A percentile compares a stretch with the other conserved stretches of the same genome.
Conservation (phyloP, 495 filamentous ascomycete genomes). For the Penicillium roqueforti region DNA sequence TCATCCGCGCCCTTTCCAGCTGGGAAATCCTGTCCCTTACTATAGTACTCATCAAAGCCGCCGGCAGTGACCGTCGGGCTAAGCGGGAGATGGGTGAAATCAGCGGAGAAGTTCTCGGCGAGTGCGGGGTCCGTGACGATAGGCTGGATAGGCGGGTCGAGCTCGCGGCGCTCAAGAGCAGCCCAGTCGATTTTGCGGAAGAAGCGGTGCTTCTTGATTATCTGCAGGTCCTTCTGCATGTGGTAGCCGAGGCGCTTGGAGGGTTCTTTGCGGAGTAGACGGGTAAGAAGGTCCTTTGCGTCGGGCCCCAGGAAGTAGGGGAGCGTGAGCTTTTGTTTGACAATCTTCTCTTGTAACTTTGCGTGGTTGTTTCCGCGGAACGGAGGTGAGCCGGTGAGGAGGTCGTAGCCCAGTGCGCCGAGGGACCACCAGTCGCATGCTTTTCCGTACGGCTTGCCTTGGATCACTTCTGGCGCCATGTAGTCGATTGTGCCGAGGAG, state of each 20-base stretch:
- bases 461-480: slow-evolving; percentile 95
- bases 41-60: slow-evolving; percentile 34
- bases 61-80: slow-evolving; percentile 58
- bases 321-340: slow-evolving; percentile 79
- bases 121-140: slow-evolving; percentile 91
- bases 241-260: slow-evolving; percentile 79
- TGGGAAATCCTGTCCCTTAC: slow-evolving; percentile 24
- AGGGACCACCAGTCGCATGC: slow-evolving; percentile 99
- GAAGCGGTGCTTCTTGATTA: slow-evolving; percentile 90
- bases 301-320: slow-evolving; percentile 87
- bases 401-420: slow-evolving; percentile 84
- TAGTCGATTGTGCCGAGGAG: slow-evolving; percentile 89
- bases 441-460: slow-evolving; percentile 76
- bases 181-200: slow-evolving; percentile 96
- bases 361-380: slow-evolving; percentile 86
- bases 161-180: slow-evolving; percentile 68
- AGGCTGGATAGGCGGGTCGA: slow-evolving; percentile 83
- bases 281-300: slow-evolving; percentile 86
- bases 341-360: slow-evolving; percentile 89
- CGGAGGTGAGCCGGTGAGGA: slow-evolving; percentile 84
- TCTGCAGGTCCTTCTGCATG: slow-evolving; percentile 80
- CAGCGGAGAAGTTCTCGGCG: slow-evolving; percentile 86
- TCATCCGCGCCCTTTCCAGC: not conserved
- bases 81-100: slow-evolving; percentile 81
- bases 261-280: slow-evolving; percentile 86